Conservation (phyloP, 495 filamentous ascomycete genomes). For the Penicillium tannophilum region DNA sequence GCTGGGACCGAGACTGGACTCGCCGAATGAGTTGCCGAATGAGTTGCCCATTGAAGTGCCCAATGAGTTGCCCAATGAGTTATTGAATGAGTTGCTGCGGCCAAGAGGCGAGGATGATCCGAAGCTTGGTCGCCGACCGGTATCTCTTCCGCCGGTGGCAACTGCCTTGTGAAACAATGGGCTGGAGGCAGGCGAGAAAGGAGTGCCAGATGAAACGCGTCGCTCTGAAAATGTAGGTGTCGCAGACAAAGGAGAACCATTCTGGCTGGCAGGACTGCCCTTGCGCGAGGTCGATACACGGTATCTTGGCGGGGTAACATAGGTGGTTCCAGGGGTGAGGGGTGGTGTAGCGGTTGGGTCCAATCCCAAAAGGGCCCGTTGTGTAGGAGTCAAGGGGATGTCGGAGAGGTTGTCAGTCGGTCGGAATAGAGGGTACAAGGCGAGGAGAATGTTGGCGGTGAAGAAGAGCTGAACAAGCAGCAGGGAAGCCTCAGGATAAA, state of each 20-base stretch:
- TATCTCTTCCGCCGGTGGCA: slow-evolving; percentile 49
- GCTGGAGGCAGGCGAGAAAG: slow-evolving; percentile 58
- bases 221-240: slow-evolving; percentile 46
- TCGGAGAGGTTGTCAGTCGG: slow-evolving; percentile 77
- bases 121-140: slow-evolving; percentile 62
- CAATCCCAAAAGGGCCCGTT: slow-evolving; percentile 82
- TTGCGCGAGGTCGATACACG: slow-evolving; percentile 68
- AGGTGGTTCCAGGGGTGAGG: slow-evolving; percentile 64
- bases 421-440: slow-evolving; percentile 69
- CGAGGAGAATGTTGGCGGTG: slow-evolving; percentile 63
- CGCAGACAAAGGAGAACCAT: slow-evolving; percentile 54
- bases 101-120: slow-evolving; percentile 46
- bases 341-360: slow-evolving; percentile 65
- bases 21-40: slow-evolving; percentile 41
- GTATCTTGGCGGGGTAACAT: slow-evolving; percentile 87
- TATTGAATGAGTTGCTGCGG: slow-evolving; percentile 53
- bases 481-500: slow-evolving; percentile 43
- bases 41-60: slow-evolving; percentile 38
- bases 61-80: slow-evolving; percentile 28
- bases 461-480: slow-evolving; percentile 59
- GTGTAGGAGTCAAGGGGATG: slow-evolving; percentile 87
- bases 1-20: slow-evolving; percentile 45
- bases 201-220: slow-evolving; percentile 37
- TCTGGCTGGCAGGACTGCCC: slow-evolving; percentile 53
- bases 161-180: slow-evolving; percentile 72